These are phyloP conservation scores for Phyllachora maydis DNA, from an alignment of 2,329 filamentous ascomycete species.

Conservation along the genomic window DNA sequence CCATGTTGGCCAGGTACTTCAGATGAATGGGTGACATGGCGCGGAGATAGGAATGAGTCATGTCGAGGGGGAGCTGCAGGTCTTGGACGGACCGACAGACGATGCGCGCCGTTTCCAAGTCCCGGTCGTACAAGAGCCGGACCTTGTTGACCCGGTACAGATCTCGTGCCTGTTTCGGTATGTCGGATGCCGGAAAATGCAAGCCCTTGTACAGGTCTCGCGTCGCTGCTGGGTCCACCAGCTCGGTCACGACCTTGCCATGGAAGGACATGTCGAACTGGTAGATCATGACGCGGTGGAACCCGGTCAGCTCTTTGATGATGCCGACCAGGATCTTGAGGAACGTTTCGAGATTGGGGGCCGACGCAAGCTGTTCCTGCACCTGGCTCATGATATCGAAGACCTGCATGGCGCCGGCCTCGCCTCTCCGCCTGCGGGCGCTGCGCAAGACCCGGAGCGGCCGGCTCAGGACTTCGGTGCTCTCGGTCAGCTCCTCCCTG, in stretches of 20 bases:
- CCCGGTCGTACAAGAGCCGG: conserved; percentile 67
- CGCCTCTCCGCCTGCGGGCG: conserved; percentile 53
- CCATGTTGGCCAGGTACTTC: conserved; percentile 78
- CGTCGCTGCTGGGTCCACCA: conserved; percentile 62
- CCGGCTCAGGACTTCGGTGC: conserved; percentile 54
- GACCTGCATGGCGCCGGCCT: conserved; percentile 71
- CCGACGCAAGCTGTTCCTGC: conserved; percentile 64
- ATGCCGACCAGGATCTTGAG: conserved; percentile 69
- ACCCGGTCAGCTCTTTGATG: conserved; percentile 75
- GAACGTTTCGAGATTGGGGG: conserved; percentile 49
- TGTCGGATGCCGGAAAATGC: conserved; percentile 77
- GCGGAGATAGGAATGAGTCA: conserved; percentile 67
- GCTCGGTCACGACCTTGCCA: conserved; percentile 69
- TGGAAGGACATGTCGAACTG: conserved; percentile 74
- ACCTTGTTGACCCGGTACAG: conserved; percentile 83
- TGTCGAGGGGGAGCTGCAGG: conserved; percentile 54
- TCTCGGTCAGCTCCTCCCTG: conserved; percentile 51
- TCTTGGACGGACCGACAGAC: conserved; percentile 62
- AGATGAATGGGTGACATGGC: conserved; percentile 83
- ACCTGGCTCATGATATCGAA: conserved; percentile 87
- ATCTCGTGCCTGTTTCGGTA: conserved; percentile 69
- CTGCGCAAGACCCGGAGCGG: conserved; percentile 59
- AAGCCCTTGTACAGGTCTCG: conserved; percentile 73
- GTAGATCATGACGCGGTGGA: conserved; percentile 85
- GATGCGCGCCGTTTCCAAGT: conserved; percentile 57